Base-by-base conservation (phyloP, 1,139 yeast genomes). In the Yueomyces sp. region DNA sequence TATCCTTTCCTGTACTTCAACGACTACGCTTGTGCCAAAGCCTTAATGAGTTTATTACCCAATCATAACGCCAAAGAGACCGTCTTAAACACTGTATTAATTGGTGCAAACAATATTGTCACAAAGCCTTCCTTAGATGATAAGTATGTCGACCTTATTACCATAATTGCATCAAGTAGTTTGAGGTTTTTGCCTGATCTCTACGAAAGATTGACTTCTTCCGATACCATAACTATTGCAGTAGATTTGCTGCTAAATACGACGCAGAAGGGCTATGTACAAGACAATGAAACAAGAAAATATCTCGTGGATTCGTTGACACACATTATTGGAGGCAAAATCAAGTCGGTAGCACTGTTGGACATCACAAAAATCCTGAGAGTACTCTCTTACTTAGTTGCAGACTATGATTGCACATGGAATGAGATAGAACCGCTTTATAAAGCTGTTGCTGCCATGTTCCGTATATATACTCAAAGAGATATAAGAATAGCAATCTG, bases 61-160 rank as follows among this genome's bases (percentile, higher is more conserved):
- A 73, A 75, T 51, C 57, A 65, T 1, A 69, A 73, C 45, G 79
- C 83, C 3, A 86, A 86, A 55, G 89, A 80, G 41, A 50, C 78
- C 1, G 96, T 85, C 4, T 57, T 81, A 9, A 63, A 68, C 2
- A 63, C 69, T 11, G 75, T 81, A 9, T 63, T 87, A 43, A 75
- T 74, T 37, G 80, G 83, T 47, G 69, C 79, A 42, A 63, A 68
- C 29, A 68, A 70, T 46, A 64, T 75, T 62, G 45, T 70, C 60
- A 53, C 64, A 55, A 48, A 64, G 46, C 55, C 73, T 48, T 54
- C 68, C 11, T 56, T 66, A 2, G 62, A 63, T n/a, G 72, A 69
- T 39, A 76, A 72, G 30, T 62, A 66, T 29, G 68, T 65, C 45
- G 70, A 73, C 1, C 62, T 79, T 9, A 65, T 76, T 42, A 73